Percentiles rank a stretch among this genome's conserved stretches.
These are phyloP conservation scores for Cordyceps fumosorosea DNA, from an alignment of 2,329 filamentous ascomycete genomes.

Conservation along the genomic window DNA sequence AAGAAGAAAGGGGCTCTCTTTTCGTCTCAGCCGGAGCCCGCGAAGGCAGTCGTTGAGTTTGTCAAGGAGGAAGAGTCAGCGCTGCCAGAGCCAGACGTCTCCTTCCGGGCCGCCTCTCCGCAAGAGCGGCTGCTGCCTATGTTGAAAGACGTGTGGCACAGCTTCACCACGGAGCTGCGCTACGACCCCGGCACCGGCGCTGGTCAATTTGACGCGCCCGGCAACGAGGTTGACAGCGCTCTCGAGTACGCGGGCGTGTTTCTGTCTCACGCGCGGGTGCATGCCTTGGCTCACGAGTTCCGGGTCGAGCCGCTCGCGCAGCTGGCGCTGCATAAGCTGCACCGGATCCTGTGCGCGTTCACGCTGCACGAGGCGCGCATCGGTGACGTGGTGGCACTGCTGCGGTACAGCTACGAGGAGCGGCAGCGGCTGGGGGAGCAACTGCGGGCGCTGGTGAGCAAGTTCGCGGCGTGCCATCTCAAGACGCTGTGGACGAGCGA, in stretches of 20 bases:
- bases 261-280: background rate
- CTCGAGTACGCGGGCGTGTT: background rate
- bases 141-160: too few relatives aligned
- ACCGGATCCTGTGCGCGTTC: background rate
- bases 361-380: background rate
- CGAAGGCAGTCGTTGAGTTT: too few relatives aligned
- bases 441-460: background rate
- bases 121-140: too few relatives aligned
- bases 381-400: background rate
- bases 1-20: too few relatives aligned
- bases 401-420: background rate
- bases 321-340: conserved; percentile 1
- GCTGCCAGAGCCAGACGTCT: too few relatives aligned
- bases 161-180: too few relatives aligned
- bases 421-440: background rate
- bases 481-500: background rate
- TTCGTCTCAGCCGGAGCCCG: too few relatives aligned
- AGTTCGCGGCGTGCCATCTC: background rate
- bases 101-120: too few relatives aligned
- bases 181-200: background rate
- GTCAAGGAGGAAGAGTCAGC: too few relatives aligned
- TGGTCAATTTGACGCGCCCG: background rate
- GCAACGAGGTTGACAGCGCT: background rate
- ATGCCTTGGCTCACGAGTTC: background rate
- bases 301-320: background rate